A percentile compares a stretch with the other conserved stretches of the same genome.
These are phyloP conservation scores for Taiozyma sp. DNA, from an alignment of 1,139 yeast genomes.

Conservation along the genomic window DNA sequence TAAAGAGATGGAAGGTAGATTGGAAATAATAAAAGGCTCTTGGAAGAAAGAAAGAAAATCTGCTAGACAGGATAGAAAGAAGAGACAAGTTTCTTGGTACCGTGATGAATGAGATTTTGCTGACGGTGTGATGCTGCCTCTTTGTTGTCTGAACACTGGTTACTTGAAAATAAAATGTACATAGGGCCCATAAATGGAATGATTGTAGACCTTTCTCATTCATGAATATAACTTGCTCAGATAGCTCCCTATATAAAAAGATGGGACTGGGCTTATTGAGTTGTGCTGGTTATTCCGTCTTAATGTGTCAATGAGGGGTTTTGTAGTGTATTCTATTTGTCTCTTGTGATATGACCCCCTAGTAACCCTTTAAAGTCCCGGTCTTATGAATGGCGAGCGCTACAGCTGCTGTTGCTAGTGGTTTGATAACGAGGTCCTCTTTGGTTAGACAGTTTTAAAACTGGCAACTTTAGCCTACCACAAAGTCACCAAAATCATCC, in stretches of 20 bases:
- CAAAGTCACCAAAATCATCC: slow-evolving; percentile 40
- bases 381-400: too few relatives aligned
- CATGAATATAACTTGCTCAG: not conserved
- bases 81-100: slow-evolving; percentile 54
- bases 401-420: too few relatives aligned
- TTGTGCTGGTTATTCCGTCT: not conserved
- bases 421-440: too few relatives aligned
- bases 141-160: not conserved
- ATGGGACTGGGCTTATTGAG: not conserved
- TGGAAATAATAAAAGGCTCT: slow-evolving; percentile 35
- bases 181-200: not conserved
- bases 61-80: slow-evolving; percentile 51
- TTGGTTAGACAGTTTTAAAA: too few relatives aligned
- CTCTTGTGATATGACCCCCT: too few relatives aligned
- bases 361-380: too few relatives aligned
- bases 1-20: slow-evolving; percentile 38
- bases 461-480: slow-evolving; percentile 7
- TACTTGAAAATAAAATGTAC: not conserved
- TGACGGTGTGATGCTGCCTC: not conserved
- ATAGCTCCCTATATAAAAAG: not conserved
- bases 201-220: not conserved
- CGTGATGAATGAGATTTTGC: slow-evolving; percentile 40
- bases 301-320: too few relatives aligned
- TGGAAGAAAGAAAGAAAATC: slow-evolving; percentile 51
- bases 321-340: too few relatives aligned